Evolutionary conservation across 768 basidiomycete genomes (phyloP).

Genomic region (Leccinum uliginosum): DNA sequence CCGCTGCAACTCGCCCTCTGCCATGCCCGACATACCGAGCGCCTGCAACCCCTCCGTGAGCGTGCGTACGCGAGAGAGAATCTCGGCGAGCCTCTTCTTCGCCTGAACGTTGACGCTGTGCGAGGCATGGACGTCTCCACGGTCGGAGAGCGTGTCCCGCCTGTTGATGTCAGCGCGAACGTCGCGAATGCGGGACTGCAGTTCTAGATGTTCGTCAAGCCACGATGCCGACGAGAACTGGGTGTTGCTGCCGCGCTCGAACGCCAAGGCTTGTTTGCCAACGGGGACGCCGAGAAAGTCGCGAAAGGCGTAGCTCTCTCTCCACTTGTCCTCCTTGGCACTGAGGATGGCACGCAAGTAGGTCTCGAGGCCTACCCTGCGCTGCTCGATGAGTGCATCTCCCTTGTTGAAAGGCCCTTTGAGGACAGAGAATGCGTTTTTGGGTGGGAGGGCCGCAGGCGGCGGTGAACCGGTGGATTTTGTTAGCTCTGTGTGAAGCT

Average conservation of each 20-base stretch:
- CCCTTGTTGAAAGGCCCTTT: slow-evolving; percentile 48
- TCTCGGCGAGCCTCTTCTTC: slow-evolving; percentile 77
- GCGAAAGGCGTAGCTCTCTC: slow-evolving; percentile 71
- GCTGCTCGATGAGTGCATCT: slow-evolving; percentile 67
- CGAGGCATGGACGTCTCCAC: slow-evolving; percentile 67
- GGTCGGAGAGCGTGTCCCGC: slow-evolving; percentile 78
- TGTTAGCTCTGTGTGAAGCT: slow-evolving; percentile 77
- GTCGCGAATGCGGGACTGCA: slow-evolving; percentile 73
- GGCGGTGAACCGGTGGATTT: slow-evolving; percentile 79
- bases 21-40: slow-evolving; percentile 68
- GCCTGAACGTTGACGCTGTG: slow-evolving; percentile 80
- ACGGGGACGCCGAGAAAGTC: slow-evolving; percentile 85
- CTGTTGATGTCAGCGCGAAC: slow-evolving; percentile 84
- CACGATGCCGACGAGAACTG: slow-evolving; percentile 77
- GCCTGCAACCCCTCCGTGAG: slow-evolving; percentile 67
- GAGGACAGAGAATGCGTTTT: slow-evolving; percentile 70
- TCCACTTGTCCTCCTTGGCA: slow-evolving; percentile 78
- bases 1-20: slow-evolving; percentile 87
- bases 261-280: slow-evolving; percentile 42
- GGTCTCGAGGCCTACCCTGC: slow-evolving; percentile 68
- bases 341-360: slow-evolving; percentile 86
- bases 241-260: slow-evolving; percentile 26
- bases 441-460: slow-evolving; percentile 77
- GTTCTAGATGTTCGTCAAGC: slow-evolving; percentile 83
- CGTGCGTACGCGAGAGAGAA: slow-evolving; percentile 67